Base-by-base conservation (phyloP, 148 eudicot species). In the Linanthus parryae region DNA sequence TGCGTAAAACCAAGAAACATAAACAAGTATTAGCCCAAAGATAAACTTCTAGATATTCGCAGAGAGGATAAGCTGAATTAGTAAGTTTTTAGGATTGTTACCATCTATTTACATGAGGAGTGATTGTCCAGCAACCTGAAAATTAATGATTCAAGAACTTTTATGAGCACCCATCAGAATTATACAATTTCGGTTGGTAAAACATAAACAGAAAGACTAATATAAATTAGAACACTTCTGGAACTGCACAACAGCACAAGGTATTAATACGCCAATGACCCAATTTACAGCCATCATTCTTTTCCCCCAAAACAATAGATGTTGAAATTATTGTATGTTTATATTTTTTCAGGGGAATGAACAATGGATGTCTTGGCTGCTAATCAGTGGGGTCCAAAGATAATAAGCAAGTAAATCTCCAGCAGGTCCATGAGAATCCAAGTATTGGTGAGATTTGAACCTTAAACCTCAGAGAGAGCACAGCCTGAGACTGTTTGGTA, bases 81-180 rank as follows among this genome's bases (percentile, higher is more conserved):
- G n/a, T 10, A 44, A 53, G 56, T 30, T 21, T 27, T 35, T 8
- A 28, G 0, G 20, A 56, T 41, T 44, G 10, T 56, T 81, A 77
- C 88, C 97, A 90, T 35, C 57, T 62, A 3, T 33, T 56, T 15
- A 86, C 67, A 61, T 59, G 97, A 54, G 77, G 79, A 42, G 84
- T 83, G 8, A 37, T 25, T 23, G 22, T 61, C 97, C 97, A 91
- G 78, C 97, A 91, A 79, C 74, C 97, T 90, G 95, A 74, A 59
- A 69, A 52, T n/a, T n/a, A n/a, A n/a, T n/a, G n/a, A n/a, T n/a
- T n/a, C n/a, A n/a, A n/a, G n/a, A n/a, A n/a, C n/a, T n/a, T n/a
- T n/a, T n/a, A n/a, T n/a, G n/a, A n/a, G n/a, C n/a, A n/a, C n/a
- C n/a, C n/a, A n/a, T n/a, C n/a, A n/a, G n/a, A n/a, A n/a, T n/a